A percentile compares a stretch with the other conserved stretches of the same genome.
Evolutionary conservation across 805 yeast genomes (phyloP).

Genomic region (Ogataea kodamae): DNA sequence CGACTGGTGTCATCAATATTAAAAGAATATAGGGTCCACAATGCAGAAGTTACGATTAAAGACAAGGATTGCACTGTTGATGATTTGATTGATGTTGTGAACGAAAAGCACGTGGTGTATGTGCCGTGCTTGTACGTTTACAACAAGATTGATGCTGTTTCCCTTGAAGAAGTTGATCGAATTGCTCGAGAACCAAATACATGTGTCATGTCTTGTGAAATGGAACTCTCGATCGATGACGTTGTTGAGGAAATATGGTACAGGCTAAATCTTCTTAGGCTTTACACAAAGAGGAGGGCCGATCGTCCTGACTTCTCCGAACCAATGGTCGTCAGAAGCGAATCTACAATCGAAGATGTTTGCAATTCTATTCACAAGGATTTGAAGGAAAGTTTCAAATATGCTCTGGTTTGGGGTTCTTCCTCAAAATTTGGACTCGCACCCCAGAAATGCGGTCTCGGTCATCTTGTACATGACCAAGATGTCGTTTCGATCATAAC

Average conservation of each 20-base stretch:
- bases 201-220: conserved; percentile 88
- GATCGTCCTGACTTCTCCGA: conserved; percentile 75
- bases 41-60: conserved; percentile 87
- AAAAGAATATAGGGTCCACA: conserved; percentile 85
- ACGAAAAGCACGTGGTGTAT: conserved; percentile 82
- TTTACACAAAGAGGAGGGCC: conserved; percentile 88
- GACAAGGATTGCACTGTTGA: conserved; percentile 90
- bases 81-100: conserved; percentile 87
- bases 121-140: conserved; percentile 90
- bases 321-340: conserved; percentile 84
- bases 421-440: conserved; percentile 78
- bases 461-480: conserved; percentile 81
- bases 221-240: conserved; percentile 82
- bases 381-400: conserved; percentile 86
- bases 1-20: conserved; percentile 72
- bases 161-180: conserved; percentile 89
- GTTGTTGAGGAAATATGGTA: conserved; percentile 93
- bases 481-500: conserved; percentile 92
- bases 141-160: conserved; percentile 93
- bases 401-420: conserved; percentile 95
- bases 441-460: conserved; percentile 94
- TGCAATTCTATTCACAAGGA: conserved; percentile 93
- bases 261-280: conserved; percentile 70
- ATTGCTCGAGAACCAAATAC: conserved; percentile 92
- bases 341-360: conserved; percentile 77